Percentiles rank a stretch among this genome's conserved stretches.
Conservation (phyloP, 2,329 filamentous ascomycete genomes). For the Cordyceps pruinosa region DNA sequence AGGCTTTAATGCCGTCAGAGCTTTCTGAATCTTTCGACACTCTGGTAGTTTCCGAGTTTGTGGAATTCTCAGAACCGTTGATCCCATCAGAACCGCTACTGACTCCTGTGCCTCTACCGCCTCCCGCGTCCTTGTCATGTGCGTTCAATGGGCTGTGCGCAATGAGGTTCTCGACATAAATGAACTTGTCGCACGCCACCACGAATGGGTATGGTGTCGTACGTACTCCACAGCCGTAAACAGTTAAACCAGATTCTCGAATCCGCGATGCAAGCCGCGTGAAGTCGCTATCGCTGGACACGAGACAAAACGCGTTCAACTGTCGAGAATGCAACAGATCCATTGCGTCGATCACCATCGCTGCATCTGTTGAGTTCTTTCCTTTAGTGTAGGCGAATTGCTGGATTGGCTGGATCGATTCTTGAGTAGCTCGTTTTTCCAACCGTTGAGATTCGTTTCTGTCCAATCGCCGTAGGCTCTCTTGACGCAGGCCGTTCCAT, state of each 20-base stretch:
- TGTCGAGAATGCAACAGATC: slow-evolving; percentile 27
- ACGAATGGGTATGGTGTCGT: slow-evolving; percentile 28
- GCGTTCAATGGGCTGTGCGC: too few relatives aligned
- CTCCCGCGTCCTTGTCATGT: too few relatives aligned
- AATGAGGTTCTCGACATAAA: slow-evolving; percentile 16
- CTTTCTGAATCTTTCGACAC: neutral
- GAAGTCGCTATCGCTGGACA: slow-evolving; percentile 31
- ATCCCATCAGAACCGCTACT: neutral
- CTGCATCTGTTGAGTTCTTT: slow-evolving; percentile 29
- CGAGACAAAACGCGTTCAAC: slow-evolving; percentile 28
- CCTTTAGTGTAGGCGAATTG: slow-evolving; percentile 30
- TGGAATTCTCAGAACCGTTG: neutral
- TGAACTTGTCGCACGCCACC: slow-evolving; percentile 28
- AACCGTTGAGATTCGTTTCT: slow-evolving; percentile 18
- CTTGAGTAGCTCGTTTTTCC: slow-evolving; percentile 26
- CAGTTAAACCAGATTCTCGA: slow-evolving; percentile 24
- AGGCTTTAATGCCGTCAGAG: neutral
- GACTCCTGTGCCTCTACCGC: too few relatives aligned
- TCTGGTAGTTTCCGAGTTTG: too few relatives aligned
- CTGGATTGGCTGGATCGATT: slow-evolving; percentile 30
- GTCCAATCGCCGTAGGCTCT: slow-evolving; percentile 32
- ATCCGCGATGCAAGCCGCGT: slow-evolving; percentile 28
- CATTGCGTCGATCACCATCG: slow-evolving; percentile 33
- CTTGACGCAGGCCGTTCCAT: slow-evolving; percentile 25
- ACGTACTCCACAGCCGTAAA: slow-evolving; percentile 28